A percentile compares a stretch with the other conserved stretches of the same genome.
Evolutionary conservation across 768 basidiomycete species (phyloP).

Genomic region (Termitomyces titanicus): DNA sequence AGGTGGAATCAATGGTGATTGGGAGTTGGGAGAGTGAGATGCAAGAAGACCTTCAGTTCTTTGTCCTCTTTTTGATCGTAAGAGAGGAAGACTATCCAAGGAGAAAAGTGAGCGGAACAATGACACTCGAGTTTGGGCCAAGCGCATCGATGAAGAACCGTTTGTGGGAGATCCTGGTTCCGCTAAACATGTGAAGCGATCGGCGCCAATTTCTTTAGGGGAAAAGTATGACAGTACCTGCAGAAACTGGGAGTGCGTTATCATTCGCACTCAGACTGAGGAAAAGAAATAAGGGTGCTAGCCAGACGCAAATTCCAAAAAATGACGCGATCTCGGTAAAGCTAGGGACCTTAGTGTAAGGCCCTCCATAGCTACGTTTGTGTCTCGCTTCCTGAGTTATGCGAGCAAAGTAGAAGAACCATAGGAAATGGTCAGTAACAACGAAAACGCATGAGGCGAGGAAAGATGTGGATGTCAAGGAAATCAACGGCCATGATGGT

Average conservation of each 20-base stretch:
- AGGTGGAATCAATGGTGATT: slow-evolving; percentile 30
- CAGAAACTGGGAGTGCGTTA: slow-evolving; percentile 82
- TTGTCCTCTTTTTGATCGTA: slow-evolving; percentile 43
- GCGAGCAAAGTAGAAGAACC: slow-evolving; percentile 93
- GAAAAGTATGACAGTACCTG: slow-evolving; percentile 30
- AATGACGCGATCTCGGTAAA: slow-evolving; percentile 82
- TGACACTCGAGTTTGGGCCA: slow-evolving; percentile 41
- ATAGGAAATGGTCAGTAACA: slow-evolving; percentile 87
- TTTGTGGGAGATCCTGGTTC: slow-evolving; percentile 39
- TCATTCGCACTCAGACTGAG: slow-evolving; percentile 96
- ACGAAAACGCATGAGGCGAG: slow-evolving; percentile 83
- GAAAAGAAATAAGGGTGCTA: slow-evolving; percentile 90
- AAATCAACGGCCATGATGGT: slow-evolving; percentile 86
- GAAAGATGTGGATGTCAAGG: slow-evolving; percentile 81
- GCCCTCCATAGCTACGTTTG: slow-evolving; percentile 42
- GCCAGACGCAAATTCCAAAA: slow-evolving; percentile 84
- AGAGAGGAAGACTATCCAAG: slow-evolving; percentile 33
- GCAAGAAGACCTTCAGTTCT: slow-evolving; percentile 68
- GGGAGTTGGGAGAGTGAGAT: slow-evolving; percentile 47
- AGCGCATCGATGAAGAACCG: slow-evolving; percentile 20
- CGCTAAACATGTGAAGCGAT: slow-evolving; percentile 17
- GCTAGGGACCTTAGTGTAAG: slow-evolving; percentile 32
- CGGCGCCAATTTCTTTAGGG: not conserved
- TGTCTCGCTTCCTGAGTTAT: slow-evolving; percentile 63
- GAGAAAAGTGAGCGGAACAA: slow-evolving; percentile 66